These are phyloP conservation scores for Hemileia vastatrix DNA, from an alignment of 1,284 basidiomycete genomes.

Conservation along the genomic window DNA sequence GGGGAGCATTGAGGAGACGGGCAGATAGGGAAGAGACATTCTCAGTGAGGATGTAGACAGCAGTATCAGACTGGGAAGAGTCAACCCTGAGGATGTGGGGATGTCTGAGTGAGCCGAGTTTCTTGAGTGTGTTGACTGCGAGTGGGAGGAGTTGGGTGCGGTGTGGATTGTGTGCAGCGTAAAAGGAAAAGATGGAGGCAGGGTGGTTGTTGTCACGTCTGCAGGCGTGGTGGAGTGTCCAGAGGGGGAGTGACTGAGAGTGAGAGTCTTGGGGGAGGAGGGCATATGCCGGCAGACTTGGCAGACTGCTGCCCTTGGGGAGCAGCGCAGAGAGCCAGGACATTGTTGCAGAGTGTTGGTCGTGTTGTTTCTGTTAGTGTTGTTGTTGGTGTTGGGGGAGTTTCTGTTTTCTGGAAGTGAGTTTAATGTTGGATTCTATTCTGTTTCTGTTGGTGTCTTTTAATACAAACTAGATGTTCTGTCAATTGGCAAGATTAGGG, in stretches of 20 bases:
- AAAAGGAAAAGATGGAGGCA: conserved; percentile 75
- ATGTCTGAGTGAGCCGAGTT: conserved; percentile 81
- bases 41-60: conserved; percentile 89
- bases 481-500: too few relatives aligned
- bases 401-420: too few relatives aligned
- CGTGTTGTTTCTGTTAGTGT: too few relatives aligned
- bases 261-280: conserved; percentile 24
- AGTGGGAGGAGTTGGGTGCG: conserved; percentile 53
- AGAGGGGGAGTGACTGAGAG: too few relatives aligned
- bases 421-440: too few relatives aligned
- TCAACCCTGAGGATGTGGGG: conserved; percentile 94
- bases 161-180: too few relatives aligned
- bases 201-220: conserved; percentile 61
- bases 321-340: conserved; percentile 24
- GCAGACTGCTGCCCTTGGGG: conserved; percentile 15
- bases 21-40: conserved; percentile 69
- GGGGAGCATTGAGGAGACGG: conserved; percentile 50
- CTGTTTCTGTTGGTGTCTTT: too few relatives aligned
- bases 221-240: conserved; percentile 23
- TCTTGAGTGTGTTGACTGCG: conserved; percentile 82
- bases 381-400: too few relatives aligned
- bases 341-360: conserved; percentile 6
- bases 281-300: conserved; percentile 16
- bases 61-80: conserved; percentile 73
- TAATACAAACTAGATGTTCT: too few relatives aligned